Conservation (phyloP, 495 filamentous ascomycete genomes). For the Chlorociboria aeruginascens region DNA sequence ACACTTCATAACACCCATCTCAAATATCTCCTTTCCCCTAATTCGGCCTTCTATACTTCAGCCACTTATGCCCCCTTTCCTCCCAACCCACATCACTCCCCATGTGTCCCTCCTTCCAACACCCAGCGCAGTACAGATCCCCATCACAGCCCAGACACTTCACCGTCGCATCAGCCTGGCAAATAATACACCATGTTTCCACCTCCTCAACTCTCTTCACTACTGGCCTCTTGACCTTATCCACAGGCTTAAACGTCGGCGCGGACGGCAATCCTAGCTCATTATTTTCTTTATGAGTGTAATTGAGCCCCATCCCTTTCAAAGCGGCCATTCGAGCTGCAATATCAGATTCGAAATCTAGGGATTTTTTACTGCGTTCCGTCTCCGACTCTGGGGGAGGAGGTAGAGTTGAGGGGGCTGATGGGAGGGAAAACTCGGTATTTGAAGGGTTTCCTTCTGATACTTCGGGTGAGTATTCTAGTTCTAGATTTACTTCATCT, state of each 20-base stretch:
- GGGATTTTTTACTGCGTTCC: conserved; percentile 4
- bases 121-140: conserved; percentile 52
- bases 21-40: neutral
- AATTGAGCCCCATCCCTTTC: neutral
- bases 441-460: neutral
- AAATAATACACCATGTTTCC: conserved; percentile 59
- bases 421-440: conserved; percentile 13
- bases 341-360: conserved; percentile 15
- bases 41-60: conserved; percentile 14
- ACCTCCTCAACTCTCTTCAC: conserved; percentile 46
- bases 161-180: conserved; percentile 52
- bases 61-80: conserved; percentile 36
- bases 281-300: neutral
- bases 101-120: conserved; percentile 59
- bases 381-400: neutral
- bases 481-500: conserved; percentile 15
- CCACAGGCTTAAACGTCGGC: conserved; percentile 37
- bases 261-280: conserved; percentile 37
- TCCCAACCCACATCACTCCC: conserved; percentile 44
- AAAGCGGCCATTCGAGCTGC: conserved; percentile 15
- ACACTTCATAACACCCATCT: neutral
- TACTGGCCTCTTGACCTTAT: conserved; percentile 21
- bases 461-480: neutral
- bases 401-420: conserved; percentile 13
- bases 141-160: conserved; percentile 50